A percentile compares a stretch with the other conserved stretches of the same genome.
Conservation (phyloP, 2,329 filamentous ascomycete species). For the Sporothrix pallida region DNA sequence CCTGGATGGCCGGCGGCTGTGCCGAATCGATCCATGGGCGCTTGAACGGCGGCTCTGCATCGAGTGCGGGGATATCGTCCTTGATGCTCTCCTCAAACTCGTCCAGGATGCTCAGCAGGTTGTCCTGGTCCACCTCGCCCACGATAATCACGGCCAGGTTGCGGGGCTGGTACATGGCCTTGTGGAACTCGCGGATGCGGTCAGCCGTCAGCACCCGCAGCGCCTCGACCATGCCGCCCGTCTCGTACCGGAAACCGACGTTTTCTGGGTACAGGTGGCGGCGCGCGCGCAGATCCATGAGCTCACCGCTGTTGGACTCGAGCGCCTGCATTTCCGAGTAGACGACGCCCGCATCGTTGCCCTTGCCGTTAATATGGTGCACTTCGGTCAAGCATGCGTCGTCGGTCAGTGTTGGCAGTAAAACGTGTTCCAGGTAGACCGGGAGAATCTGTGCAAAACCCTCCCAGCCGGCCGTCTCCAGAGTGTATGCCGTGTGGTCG, state of each 20-base stretch:
- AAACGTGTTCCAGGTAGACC: constrained; percentile 92
- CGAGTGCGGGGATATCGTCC: constrained; percentile 76
- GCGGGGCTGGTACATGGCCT: constrained; percentile 96
- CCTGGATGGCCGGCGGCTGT: constrained; percentile 72
- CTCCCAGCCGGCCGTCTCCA: constrained; percentile 96
- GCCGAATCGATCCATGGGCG: constrained; percentile 90
- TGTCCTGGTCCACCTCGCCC: constrained; percentile 84
- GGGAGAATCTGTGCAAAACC: constrained; percentile 94
- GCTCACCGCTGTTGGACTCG: constrained; percentile 80
- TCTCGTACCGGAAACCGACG: constrained; percentile 94
- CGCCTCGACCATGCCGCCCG: constrained; percentile 95
- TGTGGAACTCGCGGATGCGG: constrained; percentile 91
- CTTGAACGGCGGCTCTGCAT: constrained; percentile 70
- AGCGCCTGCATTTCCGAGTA: constrained; percentile 99
- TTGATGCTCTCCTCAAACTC: constrained; percentile 87
- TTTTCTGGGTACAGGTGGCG: constrained; percentile 85
- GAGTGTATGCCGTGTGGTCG: constrained; percentile 94
- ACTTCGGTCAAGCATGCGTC: constrained; percentile 94
- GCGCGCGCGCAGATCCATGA: constrained; percentile 85
- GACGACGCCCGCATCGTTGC: constrained; percentile 94
- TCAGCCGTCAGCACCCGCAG: constrained; percentile 84
- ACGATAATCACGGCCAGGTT: constrained; percentile 91
- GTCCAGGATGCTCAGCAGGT: constrained; percentile 81
- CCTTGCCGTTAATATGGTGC: constrained; percentile 90
- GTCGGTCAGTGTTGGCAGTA: constrained; percentile 90